A percentile compares a stretch with the other conserved stretches of the same genome.
phyloP scores from a whole-genome alignment of 2,329 filamentous ascomycete species.

The Zymoseptoria ardabiliae region DNA sequence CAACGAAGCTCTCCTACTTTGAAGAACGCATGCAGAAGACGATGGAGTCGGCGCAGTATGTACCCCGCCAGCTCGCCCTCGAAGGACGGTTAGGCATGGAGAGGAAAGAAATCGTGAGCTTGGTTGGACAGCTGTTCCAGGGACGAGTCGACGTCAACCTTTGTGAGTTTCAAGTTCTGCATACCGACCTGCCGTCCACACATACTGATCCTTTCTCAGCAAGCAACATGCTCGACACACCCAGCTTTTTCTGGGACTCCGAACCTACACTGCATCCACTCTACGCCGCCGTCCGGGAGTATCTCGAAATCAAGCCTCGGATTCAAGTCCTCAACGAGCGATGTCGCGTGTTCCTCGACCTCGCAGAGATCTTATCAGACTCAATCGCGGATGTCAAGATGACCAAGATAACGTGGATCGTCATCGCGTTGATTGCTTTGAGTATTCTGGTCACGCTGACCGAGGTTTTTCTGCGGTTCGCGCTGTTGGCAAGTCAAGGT shows the following conservation, averaged over 20 bases:
- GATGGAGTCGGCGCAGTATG: constrained; percentile 86
- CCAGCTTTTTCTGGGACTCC: constrained; percentile 97
- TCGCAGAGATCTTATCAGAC: constrained; percentile 90
- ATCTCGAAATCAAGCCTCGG: constrained; percentile 91
- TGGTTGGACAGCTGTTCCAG: constrained; percentile 84
- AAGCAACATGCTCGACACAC: constrained; percentile 90
- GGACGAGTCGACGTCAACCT: constrained; percentile 95
- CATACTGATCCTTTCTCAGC: constrained; percentile 44
- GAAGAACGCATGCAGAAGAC: constrained; percentile 93
- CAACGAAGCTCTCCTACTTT: constrained; percentile 91
- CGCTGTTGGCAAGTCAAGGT: constrained; percentile 49
- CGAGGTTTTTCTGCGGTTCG: constrained; percentile 82
- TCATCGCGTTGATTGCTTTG: constrained; percentile 86
- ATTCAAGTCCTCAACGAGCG: constrained; percentile 96
- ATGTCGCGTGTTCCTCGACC: constrained; percentile 90
- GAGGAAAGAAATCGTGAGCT: constrained; percentile 82
- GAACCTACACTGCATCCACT: constrained; percentile 92
- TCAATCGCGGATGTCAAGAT: constrained; percentile 91
- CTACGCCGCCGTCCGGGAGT: constrained; percentile 90
- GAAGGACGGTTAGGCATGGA: constrained; percentile 90
- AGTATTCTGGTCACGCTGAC: constrained; percentile 86
- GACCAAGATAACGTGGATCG: constrained; percentile 95
- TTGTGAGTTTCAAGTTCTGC: constrained; percentile 53
- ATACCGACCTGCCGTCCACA: neutral
- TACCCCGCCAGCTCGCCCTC: constrained; percentile 79